A percentile compares a stretch with the other conserved stretches of the same genome.
phyloP scores from a whole-genome alignment of 371 early-diverging fungal species.

The Syncephalastrum sp. region DNA sequence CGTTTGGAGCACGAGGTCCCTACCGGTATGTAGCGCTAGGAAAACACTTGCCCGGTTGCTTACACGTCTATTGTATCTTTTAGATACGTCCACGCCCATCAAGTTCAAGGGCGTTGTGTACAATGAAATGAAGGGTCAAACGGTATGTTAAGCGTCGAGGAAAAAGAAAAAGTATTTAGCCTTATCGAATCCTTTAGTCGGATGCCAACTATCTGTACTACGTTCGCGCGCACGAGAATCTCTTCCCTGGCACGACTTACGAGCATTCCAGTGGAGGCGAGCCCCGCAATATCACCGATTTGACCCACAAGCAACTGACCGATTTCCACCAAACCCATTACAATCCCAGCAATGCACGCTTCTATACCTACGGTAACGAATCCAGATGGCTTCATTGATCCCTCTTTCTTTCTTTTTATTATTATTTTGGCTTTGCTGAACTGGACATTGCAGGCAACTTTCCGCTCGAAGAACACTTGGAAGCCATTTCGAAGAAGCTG shows the following conservation, averaged over 20 bases:
- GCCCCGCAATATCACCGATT: constrained; percentile 82
- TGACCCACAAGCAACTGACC: constrained; percentile 80
- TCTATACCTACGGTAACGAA: constrained; percentile 81
- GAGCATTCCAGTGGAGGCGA: constrained; percentile 88
- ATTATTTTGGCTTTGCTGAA: too few relatives aligned
- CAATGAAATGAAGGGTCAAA: constrained; percentile 97
- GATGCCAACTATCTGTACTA: constrained; percentile 82
- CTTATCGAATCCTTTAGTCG: constrained; percentile 28
- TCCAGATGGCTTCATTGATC: too few relatives aligned
- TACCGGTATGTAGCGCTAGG: constrained; percentile 36
- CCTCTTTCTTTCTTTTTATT: too few relatives aligned
- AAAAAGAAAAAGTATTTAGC: background rate
- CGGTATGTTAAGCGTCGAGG: constrained; percentile 37
- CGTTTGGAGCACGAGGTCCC: constrained; percentile 83
- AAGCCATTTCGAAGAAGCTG: constrained; percentile 63
- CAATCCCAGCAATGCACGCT: constrained; percentile 88
- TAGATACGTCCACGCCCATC: constrained; percentile 53
- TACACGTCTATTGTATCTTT: background rate
- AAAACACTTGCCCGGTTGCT: background rate
- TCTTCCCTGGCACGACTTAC: constrained; percentile 87
- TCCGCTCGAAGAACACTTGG: constrained; percentile 72
- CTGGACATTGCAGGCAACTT: constrained; percentile 52
- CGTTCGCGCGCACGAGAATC: constrained; percentile 72
- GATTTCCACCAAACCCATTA: constrained; percentile 84
- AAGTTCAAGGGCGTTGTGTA: constrained; percentile 93